phyloP scores from a whole-genome alignment of 192 early-diverging fungal species.

The Linnemannia exigua region DNA sequence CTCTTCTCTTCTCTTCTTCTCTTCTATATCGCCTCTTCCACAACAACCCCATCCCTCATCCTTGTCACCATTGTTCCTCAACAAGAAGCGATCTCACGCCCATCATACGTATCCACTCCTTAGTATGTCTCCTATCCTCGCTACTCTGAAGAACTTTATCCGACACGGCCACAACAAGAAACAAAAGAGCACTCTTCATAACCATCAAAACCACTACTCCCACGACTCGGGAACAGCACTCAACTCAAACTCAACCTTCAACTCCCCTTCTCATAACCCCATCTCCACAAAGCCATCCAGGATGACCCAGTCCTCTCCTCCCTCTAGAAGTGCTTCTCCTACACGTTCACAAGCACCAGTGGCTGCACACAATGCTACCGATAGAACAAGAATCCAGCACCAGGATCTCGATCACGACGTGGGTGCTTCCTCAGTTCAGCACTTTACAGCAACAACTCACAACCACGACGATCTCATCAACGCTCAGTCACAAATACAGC shows the following conservation, averaged over 20 bases:
- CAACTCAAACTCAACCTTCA: not conserved
- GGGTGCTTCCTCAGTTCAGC: not conserved
- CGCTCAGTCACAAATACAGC: not conserved
- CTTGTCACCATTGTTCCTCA: not conserved
- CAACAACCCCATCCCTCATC: not conserved
- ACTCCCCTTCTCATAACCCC: not conserved
- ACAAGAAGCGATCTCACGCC: not conserved
- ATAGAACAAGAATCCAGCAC: not conserved
- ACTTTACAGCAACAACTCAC: constrained; percentile 3
- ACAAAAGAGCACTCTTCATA: not conserved
- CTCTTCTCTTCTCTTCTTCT: not conserved
- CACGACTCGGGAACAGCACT: not conserved
- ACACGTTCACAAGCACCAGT: not conserved
- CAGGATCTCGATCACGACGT: not conserved
- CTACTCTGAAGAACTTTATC: constrained; percentile 12
- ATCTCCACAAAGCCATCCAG: not conserved
- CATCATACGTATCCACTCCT: not conserved
- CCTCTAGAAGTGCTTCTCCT: constrained; percentile 24
- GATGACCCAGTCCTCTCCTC: constrained; percentile 11
- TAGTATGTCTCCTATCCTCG: constrained; percentile 11
- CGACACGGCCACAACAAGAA: constrained; percentile 12
- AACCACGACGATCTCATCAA: not conserved
- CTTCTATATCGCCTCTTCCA: too few species aligned
- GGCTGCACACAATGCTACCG: not conserved
- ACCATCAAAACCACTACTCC: not conserved